A percentile compares a stretch with the other conserved stretches of the same genome.
Evolutionary conservation across 306 rosid genomes (phyloP).

Genomic region (Carpinus viminea): DNA sequence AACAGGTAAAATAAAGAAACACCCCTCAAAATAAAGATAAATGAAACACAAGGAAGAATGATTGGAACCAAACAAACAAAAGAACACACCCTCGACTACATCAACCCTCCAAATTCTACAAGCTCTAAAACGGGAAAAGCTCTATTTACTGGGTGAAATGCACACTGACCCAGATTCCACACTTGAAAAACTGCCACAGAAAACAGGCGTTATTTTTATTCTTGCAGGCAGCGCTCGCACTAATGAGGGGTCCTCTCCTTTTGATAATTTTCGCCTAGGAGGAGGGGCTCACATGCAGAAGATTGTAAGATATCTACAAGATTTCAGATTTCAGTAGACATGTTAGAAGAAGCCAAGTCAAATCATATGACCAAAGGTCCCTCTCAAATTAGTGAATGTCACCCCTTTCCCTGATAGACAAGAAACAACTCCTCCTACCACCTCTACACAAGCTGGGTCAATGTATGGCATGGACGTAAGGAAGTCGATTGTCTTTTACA

Average conservation of each 20-base stretch:
- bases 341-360: slow-evolving; percentile 36
- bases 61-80: slow-evolving; percentile 47
- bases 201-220: slow-evolving; percentile 33
- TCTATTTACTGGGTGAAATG: slow-evolving; percentile 11
- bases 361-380: slow-evolving; percentile 25
- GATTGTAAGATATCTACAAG: slow-evolving; percentile 31
- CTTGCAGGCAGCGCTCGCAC: slow-evolving; percentile 31
- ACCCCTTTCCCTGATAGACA: slow-evolving; percentile 12
- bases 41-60: slow-evolving; percentile 21
- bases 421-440: slow-evolving; percentile 12
- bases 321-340: slow-evolving; percentile 26
- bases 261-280: slow-evolving; percentile 12
- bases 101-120: slow-evolving; percentile 52
- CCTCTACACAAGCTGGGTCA: slow-evolving; percentile 23
- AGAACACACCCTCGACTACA: slow-evolving; percentile 48
- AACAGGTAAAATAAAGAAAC: slow-evolving; percentile 5
- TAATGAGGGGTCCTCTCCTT: slow-evolving; percentile 26
- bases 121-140: slow-evolving; percentile 32
- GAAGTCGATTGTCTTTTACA: slow-evolving; percentile 33
- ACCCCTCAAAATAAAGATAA: slow-evolving; percentile 4
- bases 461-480: slow-evolving; percentile 24
- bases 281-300: slow-evolving; percentile 1
- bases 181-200: slow-evolving; percentile 23
- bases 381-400: slow-evolving; percentile 2
- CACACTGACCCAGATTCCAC: slow-evolving; percentile 16